phyloP scores from a whole-genome alignment of 2,329 filamentous ascomycete species.

The Neoascochyta sp. region DNA sequence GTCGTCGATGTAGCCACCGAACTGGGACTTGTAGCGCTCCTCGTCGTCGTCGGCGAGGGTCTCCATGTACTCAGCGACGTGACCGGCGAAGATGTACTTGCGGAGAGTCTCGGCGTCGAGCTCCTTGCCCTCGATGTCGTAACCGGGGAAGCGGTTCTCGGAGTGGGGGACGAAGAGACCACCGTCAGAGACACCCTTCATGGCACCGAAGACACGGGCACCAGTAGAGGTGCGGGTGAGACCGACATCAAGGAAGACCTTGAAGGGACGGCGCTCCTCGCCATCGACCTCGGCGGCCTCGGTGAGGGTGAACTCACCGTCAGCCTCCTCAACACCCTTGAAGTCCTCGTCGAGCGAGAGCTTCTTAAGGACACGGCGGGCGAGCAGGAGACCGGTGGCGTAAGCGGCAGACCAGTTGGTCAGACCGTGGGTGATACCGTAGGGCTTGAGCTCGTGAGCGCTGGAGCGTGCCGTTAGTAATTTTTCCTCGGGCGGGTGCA shows the following conservation, averaged over 20 bases:
- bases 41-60: conserved; percentile 98
- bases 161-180: conserved; percentile 97
- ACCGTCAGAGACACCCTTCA: conserved; percentile 99
- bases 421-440: conserved; percentile 96
- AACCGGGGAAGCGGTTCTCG: conserved; percentile 99
- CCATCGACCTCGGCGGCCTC: conserved; percentile 92
- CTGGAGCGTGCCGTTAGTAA: conserved; percentile 10
- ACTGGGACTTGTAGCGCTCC: conserved; percentile 99
- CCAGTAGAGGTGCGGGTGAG: conserved; percentile 95
- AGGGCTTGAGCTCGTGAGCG: conserved; percentile 95
- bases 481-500: no score
- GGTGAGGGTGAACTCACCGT: conserved; percentile 93
- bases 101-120: conserved; percentile 94
- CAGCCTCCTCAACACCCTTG: conserved; percentile 90
- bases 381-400: conserved; percentile 91
- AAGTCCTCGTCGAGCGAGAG: conserved; percentile 92
- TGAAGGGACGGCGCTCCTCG: conserved; percentile 92
- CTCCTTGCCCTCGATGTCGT: conserved; percentile 96
- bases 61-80: conserved; percentile 99
- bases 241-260: conserved; percentile 97
- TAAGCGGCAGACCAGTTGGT: conserved; percentile 99
- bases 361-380: conserved; percentile 95
- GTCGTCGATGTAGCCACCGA: conserved; percentile 95
- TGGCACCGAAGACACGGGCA: conserved; percentile 97
- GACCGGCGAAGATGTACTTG: conserved; percentile 98